phyloP scores from a whole-genome alignment of 306 rosid species.

The Rosa persica region DNA sequence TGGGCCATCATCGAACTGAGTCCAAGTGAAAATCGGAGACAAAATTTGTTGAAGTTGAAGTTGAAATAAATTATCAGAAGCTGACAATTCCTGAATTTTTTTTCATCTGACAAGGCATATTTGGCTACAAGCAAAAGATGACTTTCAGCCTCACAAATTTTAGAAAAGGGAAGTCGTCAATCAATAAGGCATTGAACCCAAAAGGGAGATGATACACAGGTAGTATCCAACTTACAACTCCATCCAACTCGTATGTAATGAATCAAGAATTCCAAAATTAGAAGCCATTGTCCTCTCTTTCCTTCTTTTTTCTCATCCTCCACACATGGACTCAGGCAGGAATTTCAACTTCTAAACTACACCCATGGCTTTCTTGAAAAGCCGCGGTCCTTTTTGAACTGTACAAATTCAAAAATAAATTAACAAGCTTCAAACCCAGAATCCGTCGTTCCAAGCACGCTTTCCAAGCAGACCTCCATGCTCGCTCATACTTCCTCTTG shows the following conservation, averaged over 20 bases:
- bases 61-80: neutral
- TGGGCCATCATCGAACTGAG: too few species aligned
- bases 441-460: slow-evolving; percentile 42
- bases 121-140: slow-evolving; percentile 5
- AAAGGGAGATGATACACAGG: slow-evolving; percentile 38
- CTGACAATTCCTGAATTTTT: neutral
- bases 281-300: slow-evolving; percentile 41
- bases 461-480: slow-evolving; percentile 64
- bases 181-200: slow-evolving; percentile 22
- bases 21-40: too few species aligned
- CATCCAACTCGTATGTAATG: slow-evolving; percentile 49
- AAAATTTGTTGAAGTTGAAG: neutral
- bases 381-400: slow-evolving; percentile 46
- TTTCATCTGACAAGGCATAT: neutral
- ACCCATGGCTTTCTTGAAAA: slow-evolving; percentile 34
- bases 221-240: slow-evolving; percentile 46
- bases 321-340: slow-evolving; percentile 32
- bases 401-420: slow-evolving; percentile 52
- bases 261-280: slow-evolving; percentile 61
- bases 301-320: slow-evolving; percentile 19
- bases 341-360: slow-evolving; percentile 48
- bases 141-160: neutral
- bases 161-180: neutral
- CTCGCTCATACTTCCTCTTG: slow-evolving; percentile 74
- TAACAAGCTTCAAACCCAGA: slow-evolving; percentile 51